phyloP scores from a whole-genome alignment of 2,329 filamentous ascomycete genomes.

The Cercospora zeae-maydis region DNA sequence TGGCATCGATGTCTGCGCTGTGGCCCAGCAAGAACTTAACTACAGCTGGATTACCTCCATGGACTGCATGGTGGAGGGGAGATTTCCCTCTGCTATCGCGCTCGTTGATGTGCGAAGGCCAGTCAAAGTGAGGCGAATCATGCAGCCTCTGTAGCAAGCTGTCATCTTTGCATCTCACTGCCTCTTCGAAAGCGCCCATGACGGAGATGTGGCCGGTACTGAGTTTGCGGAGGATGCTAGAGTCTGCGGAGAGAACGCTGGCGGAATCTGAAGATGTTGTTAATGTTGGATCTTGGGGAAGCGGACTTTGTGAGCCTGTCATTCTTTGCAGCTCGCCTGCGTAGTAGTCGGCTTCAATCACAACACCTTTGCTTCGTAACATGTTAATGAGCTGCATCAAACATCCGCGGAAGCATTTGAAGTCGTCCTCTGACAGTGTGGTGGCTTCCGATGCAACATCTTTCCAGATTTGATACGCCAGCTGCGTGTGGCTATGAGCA shows the following conservation, averaged over 20 bases:
- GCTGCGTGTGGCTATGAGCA: neutral
- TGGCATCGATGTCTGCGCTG: neutral
- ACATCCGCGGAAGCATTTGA: neutral
- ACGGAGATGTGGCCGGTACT: neutral
- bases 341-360: neutral
- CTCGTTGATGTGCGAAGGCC: neutral
- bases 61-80: neutral
- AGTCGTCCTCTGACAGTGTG: neutral
- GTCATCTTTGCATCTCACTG: neutral
- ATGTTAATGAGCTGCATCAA: neutral
- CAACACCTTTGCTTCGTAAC: neutral
- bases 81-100: neutral
- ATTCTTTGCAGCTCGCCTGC: neutral
- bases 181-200: neutral
- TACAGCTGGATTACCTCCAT: neutral
- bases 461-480: neutral
- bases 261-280: neutral
- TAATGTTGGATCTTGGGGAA: neutral
- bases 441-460: neutral
- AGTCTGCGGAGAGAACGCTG: neutral
- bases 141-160: neutral
- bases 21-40: neutral
- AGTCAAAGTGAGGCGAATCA: neutral
- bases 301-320: neutral
- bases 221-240: neutral